Evolutionary conservation across 306 rosid species (phyloP), one percentile per base, ranked within the genome.

Genomic region (Medicago arabica): DNA sequence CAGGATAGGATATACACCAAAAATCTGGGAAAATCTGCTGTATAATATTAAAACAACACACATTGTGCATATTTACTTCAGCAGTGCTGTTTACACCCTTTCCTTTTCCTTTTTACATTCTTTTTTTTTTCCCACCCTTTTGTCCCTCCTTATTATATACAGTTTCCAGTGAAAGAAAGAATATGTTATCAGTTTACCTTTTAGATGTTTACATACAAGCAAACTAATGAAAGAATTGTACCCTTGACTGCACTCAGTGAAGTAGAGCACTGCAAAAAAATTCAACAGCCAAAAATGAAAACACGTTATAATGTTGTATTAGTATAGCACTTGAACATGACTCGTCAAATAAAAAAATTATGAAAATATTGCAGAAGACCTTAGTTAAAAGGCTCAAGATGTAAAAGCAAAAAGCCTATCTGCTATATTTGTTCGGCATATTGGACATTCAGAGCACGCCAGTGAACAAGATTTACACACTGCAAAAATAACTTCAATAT

Each of bases 351-450:
- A 44, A 19, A 28, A 41, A 13, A 19, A 50, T 8, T 2, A 15
- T 13, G 28, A 61, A 78, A 66, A 65, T 67, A 39, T 70, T 58
- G 82, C 54, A n/a, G 19, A 60, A 70, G 66, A 92, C 99, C 94
- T 85, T 51, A 39, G 50, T 71, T 46, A 14, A 57, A 75, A 40
- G 70, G 69, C 46, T 90, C 85, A 92, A 23, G 93, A 87, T 43
- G 99, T 85, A 83, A 86, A 96, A 72, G 98, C 98, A 83, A 92
- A 89, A 82, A 96, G 96, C 82, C 99, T 96, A 88, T 96, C 98
- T 50, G 86, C 85, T 83, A 96, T 96, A 62, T 80, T 90, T 79
- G 98, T 89, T 69, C 99, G 87, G 83, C 99, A 96, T 74, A 90
- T 85, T 43, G 99, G 99, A 79, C 99, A 96, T 83, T 96, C 99